Evolutionary conservation across 129 eudicot genomes (phyloP).

Genomic region (Lactuca saligna): DNA sequence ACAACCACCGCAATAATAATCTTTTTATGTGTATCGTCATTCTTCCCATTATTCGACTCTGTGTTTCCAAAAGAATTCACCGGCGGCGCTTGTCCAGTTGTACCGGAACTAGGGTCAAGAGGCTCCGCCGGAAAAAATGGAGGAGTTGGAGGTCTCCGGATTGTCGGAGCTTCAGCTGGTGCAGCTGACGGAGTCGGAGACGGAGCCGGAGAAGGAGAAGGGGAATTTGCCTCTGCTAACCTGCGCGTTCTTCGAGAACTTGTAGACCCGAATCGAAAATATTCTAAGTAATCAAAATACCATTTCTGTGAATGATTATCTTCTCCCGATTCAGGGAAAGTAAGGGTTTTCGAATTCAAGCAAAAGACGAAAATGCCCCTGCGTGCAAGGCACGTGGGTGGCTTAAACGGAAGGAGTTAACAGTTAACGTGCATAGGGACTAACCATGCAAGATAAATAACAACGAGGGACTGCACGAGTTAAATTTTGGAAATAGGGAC

Average conservation of each 20-base stretch:
- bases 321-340: constrained; percentile 53
- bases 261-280: constrained; percentile 12
- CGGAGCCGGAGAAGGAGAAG: constrained; percentile 29
- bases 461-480: too few species aligned
- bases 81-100: constrained; percentile 19
- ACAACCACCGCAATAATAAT: constrained; percentile 64
- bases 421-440: too few species aligned
- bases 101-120: not conserved
- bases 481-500: too few species aligned
- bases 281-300: constrained; percentile 39
- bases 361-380: too few species aligned
- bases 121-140: constrained; percentile 26
- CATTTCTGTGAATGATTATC: constrained; percentile 40
- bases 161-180: constrained; percentile 17
- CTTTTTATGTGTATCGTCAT: constrained; percentile 32
- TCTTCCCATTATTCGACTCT: constrained; percentile 20
- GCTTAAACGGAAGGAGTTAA: too few species aligned
- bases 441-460: too few species aligned
- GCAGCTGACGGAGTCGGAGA: constrained; percentile 11
- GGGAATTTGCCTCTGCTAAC: constrained; percentile 53
- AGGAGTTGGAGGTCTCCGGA: constrained; percentile 20
- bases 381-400: too few species aligned
- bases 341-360: constrained; percentile 32
- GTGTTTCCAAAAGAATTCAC: constrained; percentile 10
- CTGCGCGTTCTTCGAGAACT: constrained; percentile 34